Percentiles rank a stretch among this genome's conserved stretches.
phyloP scores from a whole-genome alignment of 2,329 filamentous ascomycete species.

The Cladophialophora immunda region DNA sequence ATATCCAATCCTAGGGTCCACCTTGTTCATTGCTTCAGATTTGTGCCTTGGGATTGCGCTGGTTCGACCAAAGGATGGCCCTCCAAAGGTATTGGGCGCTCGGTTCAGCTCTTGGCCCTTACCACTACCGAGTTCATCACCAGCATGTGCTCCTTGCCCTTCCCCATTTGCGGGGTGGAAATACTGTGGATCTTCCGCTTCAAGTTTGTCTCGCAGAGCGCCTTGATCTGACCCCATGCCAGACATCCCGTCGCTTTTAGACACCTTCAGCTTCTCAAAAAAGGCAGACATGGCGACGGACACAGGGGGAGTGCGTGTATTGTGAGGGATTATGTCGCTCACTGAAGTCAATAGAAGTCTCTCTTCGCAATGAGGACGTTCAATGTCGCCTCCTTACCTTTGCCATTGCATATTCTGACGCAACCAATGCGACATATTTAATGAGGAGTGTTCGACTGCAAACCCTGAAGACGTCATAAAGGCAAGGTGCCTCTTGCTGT shows the following conservation, averaged over 20 bases:
- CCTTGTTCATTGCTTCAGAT: constrained; percentile 22
- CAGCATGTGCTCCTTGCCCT: not conserved
- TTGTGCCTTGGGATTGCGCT: constrained; percentile 19
- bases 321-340: not conserved
- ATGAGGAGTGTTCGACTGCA: not conserved
- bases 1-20: constrained; percentile 25
- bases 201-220: constrained; percentile 15
- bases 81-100: constrained; percentile 24
- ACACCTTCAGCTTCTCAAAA: constrained; percentile 23
- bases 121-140: constrained; percentile 7
- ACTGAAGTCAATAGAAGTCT: not conserved
- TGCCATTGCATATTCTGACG: not conserved
- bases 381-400: not conserved
- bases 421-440: not conserved
- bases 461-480: constrained; percentile 12
- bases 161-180: constrained; percentile 6
- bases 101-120: constrained; percentile 15
- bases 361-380: not conserved
- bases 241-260: constrained; percentile 21
- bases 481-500: not conserved
- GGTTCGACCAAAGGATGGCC: constrained; percentile 27
- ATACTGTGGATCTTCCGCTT: not conserved
- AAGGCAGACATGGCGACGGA: constrained; percentile 7
- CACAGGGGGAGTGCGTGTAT: not conserved
- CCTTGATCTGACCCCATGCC: constrained; percentile 26